A percentile compares a stretch with the other conserved stretches of the same genome.
Evolutionary conservation across 108 stramenopile species (phyloP).

Genomic region (Seminavis robusta): DNA sequence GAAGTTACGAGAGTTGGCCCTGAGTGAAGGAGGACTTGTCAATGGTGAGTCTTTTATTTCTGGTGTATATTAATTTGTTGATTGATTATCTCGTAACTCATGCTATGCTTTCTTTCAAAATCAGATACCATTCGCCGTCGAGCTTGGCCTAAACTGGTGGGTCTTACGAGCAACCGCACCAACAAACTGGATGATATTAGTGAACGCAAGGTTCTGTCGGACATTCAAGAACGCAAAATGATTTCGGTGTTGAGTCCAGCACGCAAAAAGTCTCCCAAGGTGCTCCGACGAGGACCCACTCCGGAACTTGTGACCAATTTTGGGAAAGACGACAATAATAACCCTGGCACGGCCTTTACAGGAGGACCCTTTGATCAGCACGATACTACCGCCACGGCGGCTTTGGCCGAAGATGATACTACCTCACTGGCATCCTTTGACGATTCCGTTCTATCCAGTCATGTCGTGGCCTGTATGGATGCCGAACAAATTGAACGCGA

Average conservation of each 20-base stretch:
- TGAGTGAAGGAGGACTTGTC: conserved; percentile 77
- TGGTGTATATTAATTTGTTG: not conserved
- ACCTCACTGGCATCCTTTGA: not conserved
- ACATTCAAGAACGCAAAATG: not conserved
- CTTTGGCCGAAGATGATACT: too few relatives aligned
- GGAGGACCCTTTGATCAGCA: too few relatives aligned
- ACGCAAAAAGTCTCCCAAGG: too few relatives aligned
- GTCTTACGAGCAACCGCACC: too few relatives aligned
- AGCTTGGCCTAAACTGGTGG: conserved; percentile 87
- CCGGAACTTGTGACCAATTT: too few relatives aligned
- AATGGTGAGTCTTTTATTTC: conserved; percentile 46
- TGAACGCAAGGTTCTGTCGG: too few relatives aligned
- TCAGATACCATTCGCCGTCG: conserved; percentile 70
- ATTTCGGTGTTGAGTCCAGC: too few relatives aligned
- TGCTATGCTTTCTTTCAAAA: not conserved
- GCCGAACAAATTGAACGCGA: conserved; percentile 72
- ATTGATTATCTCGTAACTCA: not conserved
- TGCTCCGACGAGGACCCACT: too few relatives aligned
- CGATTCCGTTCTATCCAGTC: not conserved
- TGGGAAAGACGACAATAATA: too few relatives aligned
- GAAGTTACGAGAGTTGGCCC: conserved; percentile 70
- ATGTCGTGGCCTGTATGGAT: conserved; percentile 41
- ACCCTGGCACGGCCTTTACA: too few relatives aligned
- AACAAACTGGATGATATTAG: too few relatives aligned
- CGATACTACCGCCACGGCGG: too few relatives aligned